These are phyloP conservation scores for Diacronema lutheri DNA, from an alignment of 78 protist genomes.

Conservation along the genomic window DNA sequence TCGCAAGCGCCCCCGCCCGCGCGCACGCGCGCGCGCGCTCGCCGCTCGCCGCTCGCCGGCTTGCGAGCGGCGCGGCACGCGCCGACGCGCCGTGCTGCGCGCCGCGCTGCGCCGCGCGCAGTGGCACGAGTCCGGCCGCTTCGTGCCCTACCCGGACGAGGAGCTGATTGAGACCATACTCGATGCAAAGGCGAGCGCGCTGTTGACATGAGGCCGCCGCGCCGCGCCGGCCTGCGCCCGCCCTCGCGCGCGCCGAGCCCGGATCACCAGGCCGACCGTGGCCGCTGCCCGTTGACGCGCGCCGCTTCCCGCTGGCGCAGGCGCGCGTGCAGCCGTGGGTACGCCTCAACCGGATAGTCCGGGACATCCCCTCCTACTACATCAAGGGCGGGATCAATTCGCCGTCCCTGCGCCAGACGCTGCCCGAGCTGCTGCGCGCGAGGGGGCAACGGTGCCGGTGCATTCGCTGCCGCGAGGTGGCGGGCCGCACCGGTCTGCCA, in stretches of 20 bases:
- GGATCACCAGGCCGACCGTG: too few relatives aligned
- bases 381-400: neutral
- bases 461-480: conserved; percentile 19
- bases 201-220: too few relatives aligned
- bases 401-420: neutral
- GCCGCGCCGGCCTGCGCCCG: too few relatives aligned
- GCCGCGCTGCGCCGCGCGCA: too few relatives aligned
- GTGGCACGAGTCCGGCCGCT: neutral
- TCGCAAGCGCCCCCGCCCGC: too few relatives aligned
- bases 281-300: too few relatives aligned
- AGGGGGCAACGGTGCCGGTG: neutral
- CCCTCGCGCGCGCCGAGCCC: too few relatives aligned
- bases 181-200: neutral
- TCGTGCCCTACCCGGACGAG: neutral
- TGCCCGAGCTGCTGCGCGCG: neutral
- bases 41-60: too few relatives aligned
- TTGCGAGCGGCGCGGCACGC: too few relatives aligned
- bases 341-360: conserved; percentile 17
- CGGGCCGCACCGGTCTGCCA: neutral
- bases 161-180: neutral
- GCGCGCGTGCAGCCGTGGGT: conserved; percentile 3
- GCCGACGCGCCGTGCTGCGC: too few relatives aligned
- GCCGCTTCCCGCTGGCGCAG: too few relatives aligned
- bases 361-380: conserved; percentile 6
- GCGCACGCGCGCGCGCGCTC: too few relatives aligned